Conservation (phyloP, 257 asterid genomes). For the Anisodus acutangulus region DNA sequence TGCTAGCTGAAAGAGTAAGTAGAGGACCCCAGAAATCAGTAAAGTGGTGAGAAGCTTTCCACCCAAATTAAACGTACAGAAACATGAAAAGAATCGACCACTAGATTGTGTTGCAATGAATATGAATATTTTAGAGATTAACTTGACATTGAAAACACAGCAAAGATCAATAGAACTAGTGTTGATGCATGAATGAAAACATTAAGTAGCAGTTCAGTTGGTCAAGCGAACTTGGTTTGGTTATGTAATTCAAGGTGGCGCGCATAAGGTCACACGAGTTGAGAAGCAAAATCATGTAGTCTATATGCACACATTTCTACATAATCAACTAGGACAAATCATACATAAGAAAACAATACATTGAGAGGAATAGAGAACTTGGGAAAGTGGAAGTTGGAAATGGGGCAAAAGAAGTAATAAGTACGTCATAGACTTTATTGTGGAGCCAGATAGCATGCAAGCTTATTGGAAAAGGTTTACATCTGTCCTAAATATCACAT, state of each 20-base stretch:
- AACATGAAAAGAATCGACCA: neutral
- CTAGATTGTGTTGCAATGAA: constrained; percentile 10
- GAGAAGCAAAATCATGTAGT: neutral
- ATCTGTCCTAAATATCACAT: constrained; percentile 7
- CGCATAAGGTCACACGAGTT: neutral
- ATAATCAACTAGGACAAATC: neutral
- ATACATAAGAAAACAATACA: neutral
- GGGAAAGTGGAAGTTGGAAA: constrained; percentile 22
- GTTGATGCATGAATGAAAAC: neutral
- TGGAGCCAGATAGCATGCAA: constrained; percentile 6
- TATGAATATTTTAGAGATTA: neutral
- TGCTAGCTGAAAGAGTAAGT: constrained; percentile 49
- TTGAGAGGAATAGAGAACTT: constrained; percentile 11
- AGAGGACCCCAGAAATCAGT: neutral
- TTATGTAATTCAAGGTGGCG: neutral
- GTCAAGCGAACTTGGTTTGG: neutral
- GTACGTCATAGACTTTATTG: constrained; percentile 27
- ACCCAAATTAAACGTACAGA: neutral
- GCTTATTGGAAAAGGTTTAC: constrained; percentile 7
- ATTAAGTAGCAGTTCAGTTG: constrained; percentile 3
- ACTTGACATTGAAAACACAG: neutral
- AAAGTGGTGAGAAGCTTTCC: neutral
- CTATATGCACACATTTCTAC: neutral
- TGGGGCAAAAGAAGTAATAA: constrained; percentile 28
- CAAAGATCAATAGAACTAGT: neutral